Evolutionary conservation across 148 eudicot species (phyloP).

Genomic region (Camellia sinensis): DNA sequence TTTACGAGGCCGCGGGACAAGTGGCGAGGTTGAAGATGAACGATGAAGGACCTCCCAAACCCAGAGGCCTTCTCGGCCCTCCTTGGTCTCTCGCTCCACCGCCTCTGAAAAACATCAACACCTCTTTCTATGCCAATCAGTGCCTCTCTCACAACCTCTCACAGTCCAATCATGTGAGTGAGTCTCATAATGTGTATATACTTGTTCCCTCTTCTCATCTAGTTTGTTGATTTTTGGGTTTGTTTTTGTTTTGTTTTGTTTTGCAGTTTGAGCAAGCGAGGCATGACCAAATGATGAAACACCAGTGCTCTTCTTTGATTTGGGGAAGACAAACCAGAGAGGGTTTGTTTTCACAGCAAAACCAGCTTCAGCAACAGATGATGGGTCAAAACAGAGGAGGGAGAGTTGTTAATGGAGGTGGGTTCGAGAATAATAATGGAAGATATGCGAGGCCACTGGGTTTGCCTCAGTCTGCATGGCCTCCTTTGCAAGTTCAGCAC

Average conservation of each 20-base stretch:
- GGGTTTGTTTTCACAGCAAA: conserved; percentile 21
- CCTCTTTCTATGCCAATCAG: conserved; percentile 9
- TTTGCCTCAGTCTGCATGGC: conserved; percentile 51
- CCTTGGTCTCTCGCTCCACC: conserved; percentile 16
- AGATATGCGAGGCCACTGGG: conserved; percentile 23
- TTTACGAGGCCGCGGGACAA: conserved; percentile 53
- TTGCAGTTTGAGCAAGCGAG: conserved; percentile 26
- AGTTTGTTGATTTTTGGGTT: neutral
- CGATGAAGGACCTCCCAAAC: conserved; percentile 30
- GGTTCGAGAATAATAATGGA: neutral
- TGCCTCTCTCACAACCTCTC: conserved; percentile 15
- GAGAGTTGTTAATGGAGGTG: conserved; percentile 9
- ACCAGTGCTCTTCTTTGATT: conserved; percentile 13
- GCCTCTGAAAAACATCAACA: conserved; percentile 10
- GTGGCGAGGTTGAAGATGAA: conserved; percentile 49
- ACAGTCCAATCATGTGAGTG: conserved; percentile 18
- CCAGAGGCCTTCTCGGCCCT: conserved; percentile 9
- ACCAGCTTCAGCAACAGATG: conserved; percentile 17
- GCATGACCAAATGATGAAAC: conserved; percentile 19
- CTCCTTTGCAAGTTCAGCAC: conserved; percentile 21
- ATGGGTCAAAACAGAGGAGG: neutral
- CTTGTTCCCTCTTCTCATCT: neutral
- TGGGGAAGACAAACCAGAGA: conserved; percentile 27
- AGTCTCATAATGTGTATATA: neutral
- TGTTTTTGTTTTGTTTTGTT: neutral